A percentile compares a stretch with the other conserved stretches of the same genome.
Evolutionary conservation across 371 early-diverging fungal genomes (phyloP).

Genomic region (Actinomortierella ambigua): DNA sequence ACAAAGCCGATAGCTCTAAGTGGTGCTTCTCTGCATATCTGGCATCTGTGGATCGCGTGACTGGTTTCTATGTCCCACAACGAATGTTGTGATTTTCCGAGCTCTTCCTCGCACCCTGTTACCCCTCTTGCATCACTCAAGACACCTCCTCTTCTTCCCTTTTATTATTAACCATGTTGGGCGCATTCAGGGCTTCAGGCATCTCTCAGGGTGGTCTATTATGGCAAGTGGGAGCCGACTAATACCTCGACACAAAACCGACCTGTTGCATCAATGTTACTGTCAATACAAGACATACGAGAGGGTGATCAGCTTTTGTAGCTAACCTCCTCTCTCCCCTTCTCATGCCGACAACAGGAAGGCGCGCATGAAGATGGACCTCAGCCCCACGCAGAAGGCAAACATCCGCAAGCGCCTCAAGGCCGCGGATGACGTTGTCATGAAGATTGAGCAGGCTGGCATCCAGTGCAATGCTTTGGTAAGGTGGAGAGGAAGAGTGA

Average conservation of each 20-base stretch:
- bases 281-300: background rate
- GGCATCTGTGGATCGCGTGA: too few species aligned
- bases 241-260: background rate
- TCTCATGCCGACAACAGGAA: slow-evolving; percentile 52
- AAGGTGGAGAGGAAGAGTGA: slow-evolving; percentile 10
- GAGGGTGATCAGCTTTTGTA: background rate
- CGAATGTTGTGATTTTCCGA: too few species aligned
- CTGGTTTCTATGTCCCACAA: too few species aligned
- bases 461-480: slow-evolving; percentile 89
- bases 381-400: slow-evolving; percentile 88
- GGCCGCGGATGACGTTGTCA: slow-evolving; percentile 90
- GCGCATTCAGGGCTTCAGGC: slow-evolving; percentile 74
- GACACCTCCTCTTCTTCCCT: background rate
- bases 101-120: background rate
- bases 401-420: slow-evolving; percentile 92
- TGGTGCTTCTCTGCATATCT: too few species aligned
- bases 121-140: slow-evolving; percentile 5
- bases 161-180: slow-evolving; percentile 62
- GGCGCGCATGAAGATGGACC: slow-evolving; percentile 76
- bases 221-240: slow-evolving; percentile 51
- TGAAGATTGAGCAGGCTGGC: slow-evolving; percentile 82
- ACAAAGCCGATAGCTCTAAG: too few species aligned
- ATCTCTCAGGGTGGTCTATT: slow-evolving; percentile 74
- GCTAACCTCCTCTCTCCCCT: background rate
- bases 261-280: background rate